Percentiles rank a stretch among this genome's conserved stretches.
Conservation (phyloP, 2,329 filamentous ascomycete species). For the Hymenoscyphus scutula region DNA sequence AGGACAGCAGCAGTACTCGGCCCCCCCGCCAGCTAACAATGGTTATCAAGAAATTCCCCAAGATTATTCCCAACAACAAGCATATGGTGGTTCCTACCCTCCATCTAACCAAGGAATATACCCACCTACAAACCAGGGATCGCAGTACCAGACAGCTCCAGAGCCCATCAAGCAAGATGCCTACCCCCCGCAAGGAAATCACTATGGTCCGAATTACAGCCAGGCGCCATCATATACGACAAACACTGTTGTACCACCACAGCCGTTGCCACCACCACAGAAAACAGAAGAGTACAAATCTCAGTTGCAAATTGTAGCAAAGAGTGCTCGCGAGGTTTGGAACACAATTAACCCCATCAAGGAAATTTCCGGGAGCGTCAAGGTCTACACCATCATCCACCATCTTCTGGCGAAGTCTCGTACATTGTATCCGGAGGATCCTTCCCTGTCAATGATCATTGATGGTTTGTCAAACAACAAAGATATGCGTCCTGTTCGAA, state of each 20-base stretch:
- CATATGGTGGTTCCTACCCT: conserved; percentile 29
- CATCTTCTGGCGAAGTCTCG: conserved; percentile 59
- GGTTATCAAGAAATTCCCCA: conserved; percentile 28
- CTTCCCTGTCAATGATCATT: conserved; percentile 57
- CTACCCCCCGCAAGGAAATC: conserved; percentile 22
- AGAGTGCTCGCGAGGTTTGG: conserved; percentile 61
- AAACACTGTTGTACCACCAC: conserved; percentile 26
- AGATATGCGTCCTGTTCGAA: conserved; percentile 55
- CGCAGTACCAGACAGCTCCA: conserved; percentile 25
- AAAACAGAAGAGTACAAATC: conserved; percentile 45
- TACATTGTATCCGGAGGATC: conserved; percentile 54
- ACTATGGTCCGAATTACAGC: conserved; percentile 26
- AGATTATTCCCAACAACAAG: conserved; percentile 29
- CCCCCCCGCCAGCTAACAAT: conserved; percentile 20
- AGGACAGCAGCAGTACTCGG: conserved; percentile 28
- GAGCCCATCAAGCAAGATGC: conserved; percentile 23
- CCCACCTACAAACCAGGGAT: conserved; percentile 18
- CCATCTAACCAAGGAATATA: conserved; percentile 23
- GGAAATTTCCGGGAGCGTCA: conserved; percentile 59
- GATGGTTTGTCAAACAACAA: conserved; percentile 56
- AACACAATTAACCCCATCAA: conserved; percentile 56
- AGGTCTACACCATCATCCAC: conserved; percentile 62
- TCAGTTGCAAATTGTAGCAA: conserved; percentile 53
- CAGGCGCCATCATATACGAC: conserved; percentile 30
- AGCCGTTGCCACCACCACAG: conserved; percentile 22